A percentile compares a stretch with the other conserved stretches of the same genome.
These are phyloP conservation scores for Stachybotrys chartarum DNA, from an alignment of 2,329 filamentous ascomycete genomes.

Conservation along the genomic window DNA sequence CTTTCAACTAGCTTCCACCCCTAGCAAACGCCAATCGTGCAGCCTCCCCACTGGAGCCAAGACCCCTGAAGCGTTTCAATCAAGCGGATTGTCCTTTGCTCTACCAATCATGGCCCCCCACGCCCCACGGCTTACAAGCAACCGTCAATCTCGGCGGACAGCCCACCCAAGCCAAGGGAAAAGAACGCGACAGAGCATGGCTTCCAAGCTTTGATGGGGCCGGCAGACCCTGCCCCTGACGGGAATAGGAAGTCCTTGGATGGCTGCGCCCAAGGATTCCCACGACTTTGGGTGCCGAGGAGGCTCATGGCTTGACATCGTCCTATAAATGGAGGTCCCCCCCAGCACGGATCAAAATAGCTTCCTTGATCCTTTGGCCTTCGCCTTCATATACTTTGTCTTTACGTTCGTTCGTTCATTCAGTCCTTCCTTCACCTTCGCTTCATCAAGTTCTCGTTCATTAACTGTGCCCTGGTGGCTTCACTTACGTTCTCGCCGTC, in stretches of 20 bases:
- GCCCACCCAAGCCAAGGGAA: too few species aligned
- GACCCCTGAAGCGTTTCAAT: constrained; percentile 2
- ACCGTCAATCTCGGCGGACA: too few species aligned
- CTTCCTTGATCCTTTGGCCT: background rate
- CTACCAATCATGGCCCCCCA: constrained; percentile 4
- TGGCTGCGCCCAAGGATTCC: too few species aligned
- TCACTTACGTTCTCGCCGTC: background rate
- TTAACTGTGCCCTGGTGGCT: constrained; percentile 2
- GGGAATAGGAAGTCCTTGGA: too few species aligned
- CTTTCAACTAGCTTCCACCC: too few species aligned
- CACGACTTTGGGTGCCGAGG: too few species aligned
- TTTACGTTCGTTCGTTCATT: background rate
- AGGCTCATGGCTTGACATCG: background rate
- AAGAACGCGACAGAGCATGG: too few species aligned
- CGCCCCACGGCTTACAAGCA: background rate
- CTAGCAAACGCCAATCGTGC: too few species aligned
- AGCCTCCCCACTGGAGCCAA: too few species aligned
- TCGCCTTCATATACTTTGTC: background rate
- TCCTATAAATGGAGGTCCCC: background rate
- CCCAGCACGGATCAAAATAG: background rate
- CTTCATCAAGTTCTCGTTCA: background rate
- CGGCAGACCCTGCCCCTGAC: too few species aligned
- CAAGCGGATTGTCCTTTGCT: background rate
- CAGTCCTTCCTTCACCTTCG: background rate
- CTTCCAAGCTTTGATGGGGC: too few species aligned